Evolutionary conservation across 495 filamentous ascomycete genomes (phyloP), one percentile per base, ranked within the genome.

Genomic region (Tuber magnatum): DNA sequence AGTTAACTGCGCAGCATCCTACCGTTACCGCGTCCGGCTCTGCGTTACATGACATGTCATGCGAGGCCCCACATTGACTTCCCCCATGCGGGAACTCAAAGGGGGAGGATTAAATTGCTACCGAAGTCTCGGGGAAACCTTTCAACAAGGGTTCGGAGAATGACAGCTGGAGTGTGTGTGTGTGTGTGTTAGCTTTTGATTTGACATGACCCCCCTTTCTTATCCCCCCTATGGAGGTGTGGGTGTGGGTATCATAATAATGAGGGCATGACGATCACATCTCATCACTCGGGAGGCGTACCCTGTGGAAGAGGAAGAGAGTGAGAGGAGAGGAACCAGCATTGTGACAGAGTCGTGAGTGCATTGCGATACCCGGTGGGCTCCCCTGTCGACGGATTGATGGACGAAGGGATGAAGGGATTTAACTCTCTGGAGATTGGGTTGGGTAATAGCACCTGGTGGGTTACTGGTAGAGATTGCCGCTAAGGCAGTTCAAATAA

Each of bases 121-220:
- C 51, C n/a, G n/a, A 61, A 32, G n/a, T 61, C 51, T 61, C 51
- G 51, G 51, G 51, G 51, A 61, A 61, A 61, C 12, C 3, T 61
- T 61, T 28, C 51, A 28, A 32, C 51, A 61, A 61, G 51, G 51
- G 51, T 61, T 61, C 51, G 51, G 51, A 61, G 51, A 61, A 61
- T 61, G 51, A 32, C 51, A 61, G 51, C 51, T 61, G n/a, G n/a
- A 6, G 51, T 61, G 51, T 28, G 51, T 56, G 48, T n/a, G n/a
- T n/a, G 48, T n/a, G 22, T 9, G 46, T 48, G 46, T 61, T 22
- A 14, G 8, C 12, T 32, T 32, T 61, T 61, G n/a, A 32, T 61
- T 61, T 61, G 51, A 61, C 12, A 28, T 61, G 51, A 14, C n/a
- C n/a, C 24, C 24, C n/a, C 12, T 32, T 61, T n/a, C n/a, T 61